A percentile compares a stretch with the other conserved stretches of the same genome.
Evolutionary conservation across 768 basidiomycete genomes (phyloP).

Genomic region (Serendipita indica): DNA sequence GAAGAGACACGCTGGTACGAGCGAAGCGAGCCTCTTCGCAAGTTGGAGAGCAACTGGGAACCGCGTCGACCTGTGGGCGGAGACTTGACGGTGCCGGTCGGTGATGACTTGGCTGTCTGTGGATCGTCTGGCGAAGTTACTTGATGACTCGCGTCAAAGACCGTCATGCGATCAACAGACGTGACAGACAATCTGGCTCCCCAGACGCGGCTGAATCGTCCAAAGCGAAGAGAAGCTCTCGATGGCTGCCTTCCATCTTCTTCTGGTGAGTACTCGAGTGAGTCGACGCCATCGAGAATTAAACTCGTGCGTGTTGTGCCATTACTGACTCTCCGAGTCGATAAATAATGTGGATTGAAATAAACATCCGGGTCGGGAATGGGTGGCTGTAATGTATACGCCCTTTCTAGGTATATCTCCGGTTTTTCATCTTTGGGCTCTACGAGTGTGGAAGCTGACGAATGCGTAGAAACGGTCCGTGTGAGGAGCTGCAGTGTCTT

Average conservation of each 20-base stretch:
- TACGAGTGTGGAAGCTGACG: not conserved
- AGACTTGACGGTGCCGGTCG: not conserved
- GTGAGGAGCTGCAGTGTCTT: constrained; percentile 6
- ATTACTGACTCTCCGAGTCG: too few species aligned
- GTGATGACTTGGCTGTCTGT: not conserved
- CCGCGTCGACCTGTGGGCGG: not conserved
- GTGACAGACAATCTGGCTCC: not conserved
- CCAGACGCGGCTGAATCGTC: not conserved
- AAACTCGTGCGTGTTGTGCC: too few species aligned
- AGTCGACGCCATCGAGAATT: not conserved
- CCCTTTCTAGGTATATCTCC: not conserved
- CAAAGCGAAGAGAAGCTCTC: not conserved
- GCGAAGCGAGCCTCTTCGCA: not conserved
- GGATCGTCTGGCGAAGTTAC: not conserved
- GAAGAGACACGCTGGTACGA: not conserved
- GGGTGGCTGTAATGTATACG: constrained; percentile 1
- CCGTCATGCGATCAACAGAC: not conserved
- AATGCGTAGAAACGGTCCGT: not conserved
- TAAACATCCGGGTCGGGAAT: too few species aligned
- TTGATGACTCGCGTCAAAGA: not conserved
- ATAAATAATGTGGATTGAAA: not conserved
- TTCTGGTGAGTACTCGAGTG: too few species aligned
- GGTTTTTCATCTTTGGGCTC: not conserved
- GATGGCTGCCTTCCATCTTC: too few species aligned
- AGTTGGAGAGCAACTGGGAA: not conserved